A percentile compares a stretch with the other conserved stretches of the same genome.
Evolutionary conservation across 2,329 filamentous ascomycete genomes (phyloP).

Genomic region (Aspergillus versicolor): DNA sequence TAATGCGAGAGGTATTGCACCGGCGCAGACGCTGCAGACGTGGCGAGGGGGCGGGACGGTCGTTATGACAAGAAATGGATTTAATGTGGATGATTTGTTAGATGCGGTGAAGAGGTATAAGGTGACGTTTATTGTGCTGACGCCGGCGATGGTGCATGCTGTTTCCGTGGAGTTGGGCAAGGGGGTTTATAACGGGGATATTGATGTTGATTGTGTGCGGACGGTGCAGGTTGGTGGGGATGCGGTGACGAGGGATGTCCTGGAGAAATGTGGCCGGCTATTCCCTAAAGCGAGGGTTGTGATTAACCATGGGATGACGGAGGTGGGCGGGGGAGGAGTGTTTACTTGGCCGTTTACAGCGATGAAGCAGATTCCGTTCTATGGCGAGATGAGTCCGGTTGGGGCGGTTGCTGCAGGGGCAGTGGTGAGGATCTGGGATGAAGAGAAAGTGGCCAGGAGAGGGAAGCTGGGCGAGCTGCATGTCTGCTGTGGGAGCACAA

Average conservation of each 20-base stretch:
- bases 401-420: not conserved
- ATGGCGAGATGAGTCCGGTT: not conserved
- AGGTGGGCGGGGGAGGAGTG: not conserved
- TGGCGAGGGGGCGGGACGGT: conserved; percentile 1
- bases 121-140: conserved; percentile 1
- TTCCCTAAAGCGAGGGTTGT: not conserved
- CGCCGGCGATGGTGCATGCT: not conserved
- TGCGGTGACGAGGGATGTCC: not conserved
- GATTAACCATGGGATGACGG: conserved; percentile 4
- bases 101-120: not conserved
- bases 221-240: conserved; percentile 1
- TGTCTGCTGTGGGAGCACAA: not conserved
- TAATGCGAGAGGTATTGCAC: not conserved
- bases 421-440: not conserved
- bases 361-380: not conserved
- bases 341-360: not conserved
- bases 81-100: not conserved
- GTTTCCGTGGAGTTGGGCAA: not conserved
- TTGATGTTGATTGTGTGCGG: not conserved
- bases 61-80: not conserved
- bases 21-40: conserved; percentile 3
- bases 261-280: not conserved
- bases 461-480: not conserved
- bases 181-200: not conserved
- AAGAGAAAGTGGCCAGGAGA: not conserved